Evolutionary conservation across 768 basidiomycete species (phyloP).

Genomic region (Mycena crocata): DNA sequence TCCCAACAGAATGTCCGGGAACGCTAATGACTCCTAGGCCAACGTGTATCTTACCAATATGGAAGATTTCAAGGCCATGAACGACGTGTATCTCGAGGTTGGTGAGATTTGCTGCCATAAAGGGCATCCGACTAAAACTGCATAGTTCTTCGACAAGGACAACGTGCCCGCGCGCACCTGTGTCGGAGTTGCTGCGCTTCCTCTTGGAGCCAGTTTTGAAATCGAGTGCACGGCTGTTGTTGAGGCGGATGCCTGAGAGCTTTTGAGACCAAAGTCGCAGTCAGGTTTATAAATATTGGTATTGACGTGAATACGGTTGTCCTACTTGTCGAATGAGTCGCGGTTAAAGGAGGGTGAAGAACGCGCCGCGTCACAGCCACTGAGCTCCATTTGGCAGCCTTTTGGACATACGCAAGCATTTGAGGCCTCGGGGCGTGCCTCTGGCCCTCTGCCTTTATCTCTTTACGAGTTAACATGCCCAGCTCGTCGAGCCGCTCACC

Average conservation of each 20-base stretch:
- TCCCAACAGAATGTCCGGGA: not conserved
- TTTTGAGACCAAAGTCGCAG: not conserved
- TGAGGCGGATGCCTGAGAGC: slow-evolving; percentile 12
- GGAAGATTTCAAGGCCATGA: slow-evolving; percentile 52
- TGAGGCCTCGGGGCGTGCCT: slow-evolving; percentile 15
- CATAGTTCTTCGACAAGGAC: slow-evolving; percentile 59
- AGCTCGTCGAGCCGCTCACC: slow-evolving; percentile 40
- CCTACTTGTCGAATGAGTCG: not conserved
- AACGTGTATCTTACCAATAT: slow-evolving; percentile 56
- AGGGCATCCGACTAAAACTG: too few relatives aligned
- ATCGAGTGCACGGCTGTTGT: slow-evolving; percentile 69
- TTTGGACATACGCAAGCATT: slow-evolving; percentile 20
- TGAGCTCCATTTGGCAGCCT: slow-evolving; percentile 24
- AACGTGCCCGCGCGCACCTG: slow-evolving; percentile 69
- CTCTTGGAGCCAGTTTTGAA: slow-evolving; percentile 61
- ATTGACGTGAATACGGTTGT: too few relatives aligned
- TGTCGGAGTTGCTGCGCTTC: slow-evolving; percentile 65
- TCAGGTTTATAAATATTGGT: too few relatives aligned
- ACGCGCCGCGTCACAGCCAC: not conserved
- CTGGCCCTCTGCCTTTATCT: slow-evolving; percentile 26
- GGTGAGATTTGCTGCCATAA: too few relatives aligned
- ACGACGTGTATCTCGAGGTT: slow-evolving; percentile 53
- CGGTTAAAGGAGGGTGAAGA: too few relatives aligned
- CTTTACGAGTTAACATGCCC: slow-evolving; percentile 42
- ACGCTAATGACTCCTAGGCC: slow-evolving; percentile 25